Percentiles rank a stretch among this genome's conserved stretches.
Conservation (phyloP, 2,329 filamentous ascomycete species). For the Diplodia intermedia region DNA sequence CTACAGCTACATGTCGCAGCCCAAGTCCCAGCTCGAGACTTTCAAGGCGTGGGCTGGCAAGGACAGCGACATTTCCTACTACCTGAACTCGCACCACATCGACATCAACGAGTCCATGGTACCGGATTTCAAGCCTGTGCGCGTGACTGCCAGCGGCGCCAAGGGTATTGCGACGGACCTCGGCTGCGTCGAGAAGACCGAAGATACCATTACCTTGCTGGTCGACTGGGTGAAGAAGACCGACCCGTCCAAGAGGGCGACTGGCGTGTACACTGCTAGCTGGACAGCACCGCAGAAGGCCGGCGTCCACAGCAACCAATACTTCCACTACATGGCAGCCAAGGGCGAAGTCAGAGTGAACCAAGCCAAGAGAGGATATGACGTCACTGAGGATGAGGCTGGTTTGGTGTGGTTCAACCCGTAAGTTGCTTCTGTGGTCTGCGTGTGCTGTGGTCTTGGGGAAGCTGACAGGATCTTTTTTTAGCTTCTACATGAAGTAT, state of each 20-base stretch:
- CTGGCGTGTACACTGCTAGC: slow-evolving; percentile 89
- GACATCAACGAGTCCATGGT: slow-evolving; percentile 95
- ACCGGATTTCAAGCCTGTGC: slow-evolving; percentile 76
- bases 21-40: slow-evolving; percentile 88
- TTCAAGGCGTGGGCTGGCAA: slow-evolving; percentile 94
- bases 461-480: background rate
- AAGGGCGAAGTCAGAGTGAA: slow-evolving; percentile 87
- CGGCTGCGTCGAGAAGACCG: slow-evolving; percentile 80
- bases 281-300: slow-evolving; percentile 94
- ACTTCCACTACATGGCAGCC: slow-evolving; percentile 91
- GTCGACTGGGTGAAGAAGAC: slow-evolving; percentile 84
- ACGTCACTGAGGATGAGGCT: slow-evolving; percentile 82
- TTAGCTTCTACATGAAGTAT: slow-evolving; percentile 87
- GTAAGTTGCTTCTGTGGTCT: slow-evolving; percentile 47
- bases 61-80: slow-evolving; percentile 94
- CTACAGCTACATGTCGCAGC: slow-evolving; percentile 95
- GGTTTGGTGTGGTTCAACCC: slow-evolving; percentile 87
- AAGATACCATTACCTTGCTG: slow-evolving; percentile 91
- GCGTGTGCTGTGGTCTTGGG: background rate
- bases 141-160: slow-evolving; percentile 78
- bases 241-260: slow-evolving; percentile 74
- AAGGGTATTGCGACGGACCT: slow-evolving; percentile 79
- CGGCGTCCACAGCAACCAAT: slow-evolving; percentile 95
- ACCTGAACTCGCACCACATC: slow-evolving; percentile 93
- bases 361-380: slow-evolving; percentile 93